Evolutionary conservation across 768 basidiomycete species (phyloP).

Genomic region (Termitomyces sp.): DNA sequence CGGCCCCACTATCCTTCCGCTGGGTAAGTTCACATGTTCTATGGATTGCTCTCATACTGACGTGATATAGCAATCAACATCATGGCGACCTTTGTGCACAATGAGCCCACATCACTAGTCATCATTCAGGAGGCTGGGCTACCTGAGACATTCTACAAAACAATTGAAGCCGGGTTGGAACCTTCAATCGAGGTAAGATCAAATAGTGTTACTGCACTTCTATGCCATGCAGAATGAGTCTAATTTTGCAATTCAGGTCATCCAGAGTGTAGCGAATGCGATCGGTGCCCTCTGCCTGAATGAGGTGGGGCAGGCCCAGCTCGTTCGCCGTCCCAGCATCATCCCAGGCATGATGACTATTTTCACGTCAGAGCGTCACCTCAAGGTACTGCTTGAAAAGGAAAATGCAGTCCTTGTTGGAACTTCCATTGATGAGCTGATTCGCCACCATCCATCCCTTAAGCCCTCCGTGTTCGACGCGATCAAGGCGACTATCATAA

Average conservation of each 20-base stretch:
- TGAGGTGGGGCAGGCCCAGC: constrained; percentile 78
- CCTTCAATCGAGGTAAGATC: constrained; percentile 84
- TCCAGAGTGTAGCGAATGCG: constrained; percentile 91
- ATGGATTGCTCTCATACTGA: constrained; percentile 6
- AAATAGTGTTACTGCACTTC: neutral
- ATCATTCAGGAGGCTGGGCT: constrained; percentile 91
- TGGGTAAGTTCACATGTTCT: constrained; percentile 48
- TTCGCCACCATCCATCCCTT: constrained; percentile 90
- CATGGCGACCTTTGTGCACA: constrained; percentile 96
- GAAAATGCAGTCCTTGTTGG: constrained; percentile 90
- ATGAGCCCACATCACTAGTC: constrained; percentile 91
- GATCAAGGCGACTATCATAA: constrained; percentile 61
- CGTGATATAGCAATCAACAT: constrained; percentile 73
- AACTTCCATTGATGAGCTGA: constrained; percentile 88
- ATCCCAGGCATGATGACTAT: constrained; percentile 82
- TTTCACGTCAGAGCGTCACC: constrained; percentile 79
- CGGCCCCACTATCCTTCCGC: constrained; percentile 80
- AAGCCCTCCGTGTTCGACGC: constrained; percentile 78
- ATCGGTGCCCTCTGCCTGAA: constrained; percentile 96
- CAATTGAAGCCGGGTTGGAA: constrained; percentile 81
- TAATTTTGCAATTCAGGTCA: constrained; percentile 48
- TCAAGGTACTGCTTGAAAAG: constrained; percentile 84
- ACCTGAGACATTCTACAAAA: constrained; percentile 84
- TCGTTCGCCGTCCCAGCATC: constrained; percentile 71
- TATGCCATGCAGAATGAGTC: neutral